These are phyloP conservation scores for Stylonectria norvegica DNA, from an alignment of 2,329 filamentous ascomycete species.

Conservation along the genomic window DNA sequence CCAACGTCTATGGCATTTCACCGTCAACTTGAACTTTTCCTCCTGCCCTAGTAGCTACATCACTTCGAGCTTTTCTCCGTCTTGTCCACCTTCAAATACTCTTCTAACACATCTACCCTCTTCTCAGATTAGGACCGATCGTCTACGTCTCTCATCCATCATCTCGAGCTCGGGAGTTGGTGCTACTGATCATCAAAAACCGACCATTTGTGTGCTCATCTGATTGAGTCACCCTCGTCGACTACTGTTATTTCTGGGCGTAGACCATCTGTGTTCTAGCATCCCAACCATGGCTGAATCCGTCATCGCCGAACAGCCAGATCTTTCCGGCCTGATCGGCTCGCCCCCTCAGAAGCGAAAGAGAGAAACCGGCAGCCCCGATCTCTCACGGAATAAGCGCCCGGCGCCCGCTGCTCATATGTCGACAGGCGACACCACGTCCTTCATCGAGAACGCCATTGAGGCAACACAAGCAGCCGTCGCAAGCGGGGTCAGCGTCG, in stretches of 20 bases:
- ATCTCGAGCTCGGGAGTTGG: conserved; percentile 17
- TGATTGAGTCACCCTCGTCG: conserved; percentile 12
- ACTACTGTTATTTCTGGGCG: too few relatives aligned
- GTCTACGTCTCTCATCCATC: conserved; percentile 21
- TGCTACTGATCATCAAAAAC: conserved; percentile 9
- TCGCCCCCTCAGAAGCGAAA: conserved; percentile 55
- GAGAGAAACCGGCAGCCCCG: conserved; percentile 50
- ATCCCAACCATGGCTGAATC: conserved; percentile 46
- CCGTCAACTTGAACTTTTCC: too few relatives aligned
- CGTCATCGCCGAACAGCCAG: conserved; percentile 45
- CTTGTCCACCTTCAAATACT: conserved; percentile 1
- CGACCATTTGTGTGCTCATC: conserved; percentile 7
- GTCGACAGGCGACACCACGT: conserved; percentile 42
- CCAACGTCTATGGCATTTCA: too few relatives aligned
- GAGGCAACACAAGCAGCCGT: conserved; percentile 40
- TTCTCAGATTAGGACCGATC: conserved; percentile 20
- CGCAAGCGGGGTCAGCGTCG: conserved; percentile 44
- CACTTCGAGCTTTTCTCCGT: background rate
- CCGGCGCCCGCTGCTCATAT: conserved; percentile 44
- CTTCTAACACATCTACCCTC: conserved; percentile 22
- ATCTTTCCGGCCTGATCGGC: conserved; percentile 40
- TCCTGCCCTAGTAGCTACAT: background rate
- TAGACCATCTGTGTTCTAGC: too few relatives aligned
- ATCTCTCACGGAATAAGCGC: conserved; percentile 49
- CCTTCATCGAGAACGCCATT: conserved; percentile 54